A percentile compares a stretch with the other conserved stretches of the same genome.
Conservation (phyloP, 805 yeast species). For the Barnettozyma wickerhamii region DNA sequence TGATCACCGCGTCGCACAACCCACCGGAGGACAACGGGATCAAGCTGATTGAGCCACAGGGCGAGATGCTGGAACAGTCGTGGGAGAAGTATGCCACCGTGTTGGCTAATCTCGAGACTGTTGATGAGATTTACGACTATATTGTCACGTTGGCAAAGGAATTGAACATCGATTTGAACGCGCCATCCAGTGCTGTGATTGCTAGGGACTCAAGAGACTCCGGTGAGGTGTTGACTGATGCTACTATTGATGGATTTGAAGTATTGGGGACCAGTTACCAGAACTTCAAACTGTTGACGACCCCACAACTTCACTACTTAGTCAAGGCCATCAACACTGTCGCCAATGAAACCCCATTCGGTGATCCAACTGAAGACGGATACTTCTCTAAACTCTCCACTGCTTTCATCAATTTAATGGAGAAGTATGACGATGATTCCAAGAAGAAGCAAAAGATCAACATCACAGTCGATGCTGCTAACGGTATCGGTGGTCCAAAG, state of each 20-base stretch:
- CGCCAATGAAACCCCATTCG: constrained; percentile 39
- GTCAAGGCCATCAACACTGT: constrained; percentile 68
- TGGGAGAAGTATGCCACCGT: constrained; percentile 86
- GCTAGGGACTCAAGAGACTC: constrained; percentile 90
- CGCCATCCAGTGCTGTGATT: constrained; percentile 48
- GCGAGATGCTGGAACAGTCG: constrained; percentile 76
- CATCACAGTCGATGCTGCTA: constrained; percentile 84
- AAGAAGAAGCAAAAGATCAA: constrained; percentile 26
- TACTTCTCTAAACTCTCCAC: constrained; percentile 61
- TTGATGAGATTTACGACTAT: constrained; percentile 36
- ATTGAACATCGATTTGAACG: constrained; percentile 42
- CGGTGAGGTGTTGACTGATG: constrained; percentile 59
- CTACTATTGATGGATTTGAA: constrained; percentile 59
- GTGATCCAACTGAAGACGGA: constrained; percentile 59
- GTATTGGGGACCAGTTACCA: constrained; percentile 40
- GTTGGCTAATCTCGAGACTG: constrained; percentile 64
- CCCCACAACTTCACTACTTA: constrained; percentile 91
- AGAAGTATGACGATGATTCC: constrained; percentile 21
- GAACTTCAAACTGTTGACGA: constrained; percentile 73
- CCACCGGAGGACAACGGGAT: constrained; percentile 92
- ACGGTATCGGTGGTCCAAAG: constrained; percentile 94
- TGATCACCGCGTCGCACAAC: constrained; percentile 95
- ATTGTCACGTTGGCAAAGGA: constrained; percentile 36
- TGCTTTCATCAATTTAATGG: constrained; percentile 45
- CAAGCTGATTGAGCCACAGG: constrained; percentile 89